Base-by-base conservation (phyloP, 805 yeast species). In the Yamadazyma sp. region DNA sequence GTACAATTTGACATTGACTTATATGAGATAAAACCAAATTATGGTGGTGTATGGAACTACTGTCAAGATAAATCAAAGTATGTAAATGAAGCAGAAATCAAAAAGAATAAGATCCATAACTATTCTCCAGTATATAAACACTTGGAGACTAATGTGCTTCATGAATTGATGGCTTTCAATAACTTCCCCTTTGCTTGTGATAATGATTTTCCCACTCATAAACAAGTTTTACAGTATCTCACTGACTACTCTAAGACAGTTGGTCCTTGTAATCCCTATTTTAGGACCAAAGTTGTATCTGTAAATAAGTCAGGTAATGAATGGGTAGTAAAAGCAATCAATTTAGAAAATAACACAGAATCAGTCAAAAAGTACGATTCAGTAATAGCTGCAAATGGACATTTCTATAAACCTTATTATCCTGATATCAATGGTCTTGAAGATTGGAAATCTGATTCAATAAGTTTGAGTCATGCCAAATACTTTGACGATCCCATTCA, bases 1-100 rank as follows among this genome's bases (percentile, higher is more conserved):
- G 22, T 5, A 7, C 50, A 59, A 2, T 71, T 73, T 43, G 60
- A 68, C 23, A 66, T 85, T 31, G 74, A 71, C 19, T 65, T 82
- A 4, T 83, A 69, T 50, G 95, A 85, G 43, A 64, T 73, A 31
- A 69, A 83, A 42, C 45, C 60, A 6, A 54, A 56, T 10, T 52
- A 74, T n/a, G 95, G 95, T 11, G 96, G 96, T 0, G 60, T 86
- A 7, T 86, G 96, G 96, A 74, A 77, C 52, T 40, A 43, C 31
- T 30, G 19, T 16, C 23, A 33, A 1, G 10, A 36, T 14, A 42
- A 42, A 19, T 4, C 20, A 6, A 22, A 34, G 11, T 42, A 34
- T 25, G 17, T 14, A 2, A 30, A 27, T 14, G 44, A 39, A 16
- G 27, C 36, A 9, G 36, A 35, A 12, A 31, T 42, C 26, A 40